Percentiles rank a stretch among this genome's conserved stretches.
These are phyloP conservation scores for Xylariaceae sp. DNA, from an alignment of 2,329 filamentous ascomycete species.

Conservation along the genomic window DNA sequence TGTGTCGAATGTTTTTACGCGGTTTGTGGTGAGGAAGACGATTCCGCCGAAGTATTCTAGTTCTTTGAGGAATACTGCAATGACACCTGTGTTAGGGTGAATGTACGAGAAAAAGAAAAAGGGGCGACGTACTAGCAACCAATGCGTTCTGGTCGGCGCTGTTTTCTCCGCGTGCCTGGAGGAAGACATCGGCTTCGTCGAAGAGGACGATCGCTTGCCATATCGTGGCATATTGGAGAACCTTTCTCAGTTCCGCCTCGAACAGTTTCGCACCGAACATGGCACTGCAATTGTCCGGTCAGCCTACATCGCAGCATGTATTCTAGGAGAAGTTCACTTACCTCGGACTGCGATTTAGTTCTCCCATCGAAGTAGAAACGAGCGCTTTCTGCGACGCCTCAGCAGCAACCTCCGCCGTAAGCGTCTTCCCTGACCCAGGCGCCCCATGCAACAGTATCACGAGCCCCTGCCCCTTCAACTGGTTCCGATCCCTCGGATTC, in stretches of 20 bases:
- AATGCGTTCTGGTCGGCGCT: slow-evolving; percentile 23
- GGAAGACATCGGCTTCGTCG: slow-evolving; percentile 33
- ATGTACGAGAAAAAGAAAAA: not conserved
- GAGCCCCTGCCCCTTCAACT: slow-evolving; percentile 37
- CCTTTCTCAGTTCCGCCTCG: slow-evolving; percentile 25
- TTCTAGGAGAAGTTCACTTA: no score
- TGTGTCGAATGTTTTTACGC: slow-evolving; percentile 35
- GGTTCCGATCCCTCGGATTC: slow-evolving; percentile 23
- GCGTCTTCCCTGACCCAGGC: slow-evolving; percentile 36
- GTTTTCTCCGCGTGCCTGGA: slow-evolving; percentile 23
- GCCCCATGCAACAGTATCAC: slow-evolving; percentile 35
- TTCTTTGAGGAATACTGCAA: slow-evolving; percentile 36
- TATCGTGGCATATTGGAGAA: slow-evolving; percentile 28
- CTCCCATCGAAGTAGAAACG: slow-evolving; percentile 26
- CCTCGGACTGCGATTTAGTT: slow-evolving; percentile 22
- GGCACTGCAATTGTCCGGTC: no score
- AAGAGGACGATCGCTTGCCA: slow-evolving; percentile 32
- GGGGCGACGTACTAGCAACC: slow-evolving; percentile 19
- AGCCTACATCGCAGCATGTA: no score
- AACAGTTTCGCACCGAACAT: slow-evolving; percentile 20
- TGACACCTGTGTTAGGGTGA: not conserved
- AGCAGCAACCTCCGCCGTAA: slow-evolving; percentile 35
- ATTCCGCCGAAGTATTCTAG: slow-evolving; percentile 40
- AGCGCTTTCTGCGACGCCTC: slow-evolving; percentile 27
- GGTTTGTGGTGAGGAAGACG: slow-evolving; percentile 42